Percentiles rank a stretch among this genome's conserved stretches.
Evolutionary conservation across 768 basidiomycete species (phyloP).

Genomic region (Amanita phalloides): DNA sequence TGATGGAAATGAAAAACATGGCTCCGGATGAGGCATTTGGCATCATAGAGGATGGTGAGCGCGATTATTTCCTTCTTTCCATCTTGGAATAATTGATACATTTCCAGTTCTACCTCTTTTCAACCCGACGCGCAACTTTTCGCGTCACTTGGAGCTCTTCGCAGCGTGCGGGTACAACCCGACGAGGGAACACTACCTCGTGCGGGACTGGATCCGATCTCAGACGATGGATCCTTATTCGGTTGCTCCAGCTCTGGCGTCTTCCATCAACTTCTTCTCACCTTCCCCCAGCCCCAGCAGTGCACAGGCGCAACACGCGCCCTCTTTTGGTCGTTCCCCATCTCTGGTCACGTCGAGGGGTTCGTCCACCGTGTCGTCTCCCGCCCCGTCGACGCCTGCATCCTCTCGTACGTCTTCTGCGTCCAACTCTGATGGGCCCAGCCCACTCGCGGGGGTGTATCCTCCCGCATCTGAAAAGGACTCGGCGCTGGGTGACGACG

Average conservation of each 20-base stretch:
- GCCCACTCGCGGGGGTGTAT: not conserved
- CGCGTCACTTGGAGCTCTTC: conserved; percentile 35
- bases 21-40: conserved; percentile 27
- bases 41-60: conserved; percentile 32
- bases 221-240: conserved; percentile 4
- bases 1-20: conserved; percentile 32
- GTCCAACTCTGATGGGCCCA: not conserved
- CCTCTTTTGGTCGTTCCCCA: not conserved
- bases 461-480: not conserved
- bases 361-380: conserved; percentile 1
- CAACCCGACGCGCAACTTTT: conserved; percentile 35
- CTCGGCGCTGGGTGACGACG: too few relatives aligned
- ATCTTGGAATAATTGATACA: not conserved
- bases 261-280: not conserved
- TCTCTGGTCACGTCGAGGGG: not conserved
- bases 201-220: conserved; percentile 25
- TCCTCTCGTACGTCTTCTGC: conserved; percentile 4
- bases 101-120: conserved; percentile 42
- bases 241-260: not conserved
- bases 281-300: not conserved
- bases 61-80: not conserved
- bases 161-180: conserved; percentile 29
- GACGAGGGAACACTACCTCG: conserved; percentile 25
- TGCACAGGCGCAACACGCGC: not conserved
- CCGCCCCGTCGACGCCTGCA: conserved; percentile 1